phyloP scores from a whole-genome alignment of 164 flowering plant species.

The Liriodendron chinense region DNA sequence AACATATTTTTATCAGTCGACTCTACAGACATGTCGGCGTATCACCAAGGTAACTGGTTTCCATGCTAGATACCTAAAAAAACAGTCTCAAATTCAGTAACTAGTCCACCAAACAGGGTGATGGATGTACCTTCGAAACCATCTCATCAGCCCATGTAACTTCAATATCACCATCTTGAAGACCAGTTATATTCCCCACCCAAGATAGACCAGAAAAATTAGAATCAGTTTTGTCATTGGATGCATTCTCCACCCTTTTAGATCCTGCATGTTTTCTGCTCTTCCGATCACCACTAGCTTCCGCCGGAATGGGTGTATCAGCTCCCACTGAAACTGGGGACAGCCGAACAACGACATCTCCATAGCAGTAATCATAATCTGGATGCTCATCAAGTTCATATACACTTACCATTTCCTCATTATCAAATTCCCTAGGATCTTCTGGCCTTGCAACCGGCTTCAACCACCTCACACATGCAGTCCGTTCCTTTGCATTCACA shows the following conservation, averaged over 20 bases:
- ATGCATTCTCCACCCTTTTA: slow-evolving; percentile 26
- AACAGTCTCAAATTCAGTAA: neutral
- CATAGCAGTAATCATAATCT: slow-evolving; percentile 97
- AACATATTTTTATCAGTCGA: no score
- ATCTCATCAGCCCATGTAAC: slow-evolving; percentile 98
- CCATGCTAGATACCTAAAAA: neutral
- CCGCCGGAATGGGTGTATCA: slow-evolving; percentile 22
- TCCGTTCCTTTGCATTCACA: slow-evolving; percentile 91
- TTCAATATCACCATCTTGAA: slow-evolving; percentile 91
- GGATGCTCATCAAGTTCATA: slow-evolving; percentile 96
- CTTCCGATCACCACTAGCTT: slow-evolving; percentile 21
- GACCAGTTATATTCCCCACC: slow-evolving; percentile 94
- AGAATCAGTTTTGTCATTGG: slow-evolving; percentile 25
- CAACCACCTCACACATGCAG: slow-evolving; percentile 89
- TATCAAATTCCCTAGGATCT: slow-evolving; percentile 81
- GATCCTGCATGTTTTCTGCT: slow-evolving; percentile 15
- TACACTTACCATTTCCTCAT: slow-evolving; percentile 92
- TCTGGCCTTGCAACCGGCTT: slow-evolving; percentile 81
- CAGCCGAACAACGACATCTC: slow-evolving; percentile 89
- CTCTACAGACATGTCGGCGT: no score
- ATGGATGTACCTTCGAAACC: slow-evolving; percentile 74
- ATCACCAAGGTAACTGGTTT: neutral
- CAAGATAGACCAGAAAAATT: slow-evolving; percentile 77
- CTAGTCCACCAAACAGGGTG: neutral
- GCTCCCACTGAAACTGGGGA: slow-evolving; percentile 53